Base-by-base conservation (phyloP, 1,139 yeast genomes). In the Geotrichum bryndzae region DNA sequence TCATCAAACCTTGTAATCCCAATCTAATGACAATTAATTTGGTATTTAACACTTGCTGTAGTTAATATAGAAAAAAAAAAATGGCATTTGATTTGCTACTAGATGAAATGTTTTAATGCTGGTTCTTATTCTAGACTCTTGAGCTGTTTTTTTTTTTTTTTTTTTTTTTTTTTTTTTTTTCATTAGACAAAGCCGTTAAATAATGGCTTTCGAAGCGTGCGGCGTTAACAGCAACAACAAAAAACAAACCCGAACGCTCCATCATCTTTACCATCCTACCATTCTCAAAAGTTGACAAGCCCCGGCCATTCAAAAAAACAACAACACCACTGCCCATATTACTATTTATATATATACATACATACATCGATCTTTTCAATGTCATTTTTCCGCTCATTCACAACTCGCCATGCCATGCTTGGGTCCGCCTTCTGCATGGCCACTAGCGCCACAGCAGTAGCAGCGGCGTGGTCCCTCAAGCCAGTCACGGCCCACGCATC, bases 401-500 rank as follows among this genome's bases (percentile, higher is more conserved):
- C 54, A 13, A 22, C 41, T 13, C 41, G 58, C 13, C 38, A 53
- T 3, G 58, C 58, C 11, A 23, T 56, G 4, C 38, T 56, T 7
- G 58, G 58, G 35, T 45, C 58, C 48, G 58, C 54, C 5, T 45
- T 46, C 13, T 51, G 23, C 38, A 25, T 56, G 13, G 58, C 41
- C 15, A 35, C 41, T 35, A 35, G 41, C 15, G 41, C 41, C 15
- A 35, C 41, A 35, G 41, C 54, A 4, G 27, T 25, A 25, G 27
- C 27, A 25, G 27, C 27, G 27, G 18, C 54, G 2, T 35, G 48
- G 23, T 35, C 25, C 31, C 18, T 56, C 1, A 27, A 29, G 22
- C 58, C 58, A 6, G 23, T 25, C 10, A 56, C 58, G 22, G 58
- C 58, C n/a, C 54, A 56, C 22, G 58, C 58, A 3, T 25, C 27